These are phyloP conservation scores for Arabidopsis lyrata DNA, from an alignment of 441 rosid genomes.

Conservation along the genomic window DNA sequence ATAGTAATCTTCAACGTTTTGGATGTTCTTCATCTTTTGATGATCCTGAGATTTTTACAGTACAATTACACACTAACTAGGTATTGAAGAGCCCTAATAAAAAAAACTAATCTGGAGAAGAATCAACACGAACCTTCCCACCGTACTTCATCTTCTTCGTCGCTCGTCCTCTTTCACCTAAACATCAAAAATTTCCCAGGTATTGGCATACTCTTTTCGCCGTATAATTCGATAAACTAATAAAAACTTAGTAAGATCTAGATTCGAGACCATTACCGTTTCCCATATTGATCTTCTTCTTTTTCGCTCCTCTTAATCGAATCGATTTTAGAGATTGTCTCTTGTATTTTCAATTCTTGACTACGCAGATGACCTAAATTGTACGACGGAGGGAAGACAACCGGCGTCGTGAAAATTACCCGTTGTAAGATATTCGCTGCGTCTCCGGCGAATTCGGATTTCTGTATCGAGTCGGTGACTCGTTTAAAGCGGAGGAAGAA, in stretches of 20 bases:
- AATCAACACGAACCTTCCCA: conserved; percentile 53
- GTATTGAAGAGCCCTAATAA: not conserved
- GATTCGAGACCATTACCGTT: conserved; percentile 23
- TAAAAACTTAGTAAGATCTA: not conserved
- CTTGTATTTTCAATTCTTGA: not conserved
- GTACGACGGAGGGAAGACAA: not conserved
- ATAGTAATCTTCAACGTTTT: conserved; percentile 53
- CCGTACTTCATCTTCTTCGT: conserved; percentile 63
- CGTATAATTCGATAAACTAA: not conserved
- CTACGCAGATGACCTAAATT: not conserved
- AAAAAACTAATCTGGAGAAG: not conserved
- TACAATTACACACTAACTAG: not conserved
- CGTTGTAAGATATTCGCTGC: not conserved
- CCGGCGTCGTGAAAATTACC: not conserved
- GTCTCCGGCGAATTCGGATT: conserved; percentile 1
- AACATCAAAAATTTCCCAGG: conserved; percentile 21
- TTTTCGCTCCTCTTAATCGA: not conserved
- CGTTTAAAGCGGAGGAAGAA: not conserved
- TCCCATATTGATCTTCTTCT: conserved; percentile 30
- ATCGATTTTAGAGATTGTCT: conserved; percentile 7
- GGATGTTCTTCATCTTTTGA: conserved; percentile 50
- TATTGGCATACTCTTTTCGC: conserved; percentile 9
- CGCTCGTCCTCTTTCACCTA: conserved; percentile 72
- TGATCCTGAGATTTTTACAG: conserved; percentile 60
- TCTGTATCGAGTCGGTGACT: not conserved